phyloP scores from a whole-genome alignment of 2,329 filamentous ascomycete genomes.

The Colletotrichum phormii region DNA sequence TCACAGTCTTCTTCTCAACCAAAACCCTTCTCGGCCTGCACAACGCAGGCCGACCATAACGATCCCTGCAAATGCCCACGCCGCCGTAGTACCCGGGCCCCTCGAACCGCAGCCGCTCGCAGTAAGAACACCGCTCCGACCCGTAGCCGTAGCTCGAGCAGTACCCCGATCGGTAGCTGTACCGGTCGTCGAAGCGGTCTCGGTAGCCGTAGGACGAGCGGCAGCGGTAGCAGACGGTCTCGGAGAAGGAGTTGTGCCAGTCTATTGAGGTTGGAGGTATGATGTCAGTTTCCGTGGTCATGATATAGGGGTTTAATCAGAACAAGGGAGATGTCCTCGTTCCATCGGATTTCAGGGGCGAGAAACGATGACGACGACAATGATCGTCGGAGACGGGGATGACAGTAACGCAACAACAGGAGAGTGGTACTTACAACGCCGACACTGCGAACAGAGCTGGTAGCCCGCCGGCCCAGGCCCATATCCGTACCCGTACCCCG shows the following conservation, averaged over 20 bases:
- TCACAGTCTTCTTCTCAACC: constrained; percentile 4
- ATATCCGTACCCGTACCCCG: not conserved
- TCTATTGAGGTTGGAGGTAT: not conserved
- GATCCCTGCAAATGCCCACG: not conserved
- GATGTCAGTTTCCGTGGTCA: not conserved
- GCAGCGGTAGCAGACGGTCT: constrained; percentile 7
- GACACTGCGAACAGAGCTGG: constrained; percentile 5
- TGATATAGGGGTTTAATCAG: no score
- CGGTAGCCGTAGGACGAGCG: not conserved
- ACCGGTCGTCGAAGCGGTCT: not conserved
- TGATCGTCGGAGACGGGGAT: not conserved
- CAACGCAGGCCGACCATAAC: not conserved
- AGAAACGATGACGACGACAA: not conserved
- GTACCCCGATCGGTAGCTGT: constrained; percentile 2
- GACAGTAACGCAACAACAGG: not conserved
- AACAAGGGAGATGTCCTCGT: no score
- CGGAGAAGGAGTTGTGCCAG: constrained; percentile 3
- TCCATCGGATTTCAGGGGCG: not conserved
- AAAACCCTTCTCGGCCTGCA: not conserved
- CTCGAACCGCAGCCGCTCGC: not conserved
- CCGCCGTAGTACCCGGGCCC: not conserved
- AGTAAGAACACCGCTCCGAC: constrained; percentile 1
- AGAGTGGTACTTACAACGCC: not conserved
- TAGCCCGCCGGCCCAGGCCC: not conserved
- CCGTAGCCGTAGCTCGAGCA: not conserved